These are phyloP conservation scores for Lagenidium giganteum DNA, from an alignment of 352 stramenopile genomes.

Conservation along the genomic window DNA sequence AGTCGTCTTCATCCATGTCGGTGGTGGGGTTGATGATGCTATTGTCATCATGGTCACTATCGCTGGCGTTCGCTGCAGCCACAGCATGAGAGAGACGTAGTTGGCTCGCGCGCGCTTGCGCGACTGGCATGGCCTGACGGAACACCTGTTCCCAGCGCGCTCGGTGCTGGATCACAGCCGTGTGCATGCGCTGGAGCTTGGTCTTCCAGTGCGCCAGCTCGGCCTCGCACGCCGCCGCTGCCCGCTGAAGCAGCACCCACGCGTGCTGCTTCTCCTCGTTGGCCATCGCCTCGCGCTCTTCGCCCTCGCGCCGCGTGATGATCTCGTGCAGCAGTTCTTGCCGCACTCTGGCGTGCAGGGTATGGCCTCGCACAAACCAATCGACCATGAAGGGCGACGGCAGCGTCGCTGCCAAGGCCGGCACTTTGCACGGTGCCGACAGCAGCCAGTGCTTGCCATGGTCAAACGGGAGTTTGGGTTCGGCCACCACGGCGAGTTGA, in stretches of 20 bases:
- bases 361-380: slow-evolving; percentile 11
- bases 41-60: no score
- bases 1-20: no score
- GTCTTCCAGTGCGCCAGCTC: no score
- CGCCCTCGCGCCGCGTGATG: slow-evolving; percentile 4
- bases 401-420: slow-evolving; percentile 7
- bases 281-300: slow-evolving; percentile 8
- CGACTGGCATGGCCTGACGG: no score
- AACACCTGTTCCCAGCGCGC: no score
- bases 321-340: slow-evolving; percentile 11
- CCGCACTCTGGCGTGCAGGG: slow-evolving; percentile 13
- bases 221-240: neutral
- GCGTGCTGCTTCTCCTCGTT: slow-evolving; percentile 7
- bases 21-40: no score
- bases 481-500: slow-evolving; percentile 38
- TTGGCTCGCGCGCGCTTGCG: no score
- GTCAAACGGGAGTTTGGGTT: slow-evolving; percentile 19
- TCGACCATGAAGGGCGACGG: slow-evolving; percentile 7
- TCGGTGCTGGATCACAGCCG: no score
- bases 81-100: no score
- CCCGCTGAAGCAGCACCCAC: no score
- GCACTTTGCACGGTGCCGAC: slow-evolving; percentile 7
- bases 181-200: neutral
- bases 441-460: slow-evolving; percentile 22
- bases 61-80: no score